Base-by-base conservation (phyloP, 129 eudicot species). In the Ambrosia trifida region DNA sequence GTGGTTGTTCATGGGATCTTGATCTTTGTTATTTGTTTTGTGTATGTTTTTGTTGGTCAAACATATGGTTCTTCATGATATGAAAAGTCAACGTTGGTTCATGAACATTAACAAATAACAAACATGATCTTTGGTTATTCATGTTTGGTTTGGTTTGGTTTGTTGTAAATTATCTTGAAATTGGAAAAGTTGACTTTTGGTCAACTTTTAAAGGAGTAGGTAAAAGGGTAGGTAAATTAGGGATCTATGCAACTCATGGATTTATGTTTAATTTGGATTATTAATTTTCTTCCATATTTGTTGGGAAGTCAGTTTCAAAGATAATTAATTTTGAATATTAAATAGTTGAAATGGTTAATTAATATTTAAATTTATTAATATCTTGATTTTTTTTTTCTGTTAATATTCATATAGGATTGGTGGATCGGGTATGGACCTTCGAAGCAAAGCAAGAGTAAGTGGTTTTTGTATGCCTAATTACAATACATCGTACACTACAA, bases 381-480 rank as follows among this genome's bases (percentile, higher is more conserved):
- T 28, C 3, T 33, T 18, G 0, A 3, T 40, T 54, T 3, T n/a
- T 61, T 3, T 63, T 66, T 24, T 24, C 28, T 12, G 28, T 54
- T 67, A 18, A 43, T 57, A 1, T 67, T 13, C 3, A 11, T 68
- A 41, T 20, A 94, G 98, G 98, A 94, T 94, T 58, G 98, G 96
- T 79, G 98, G 96, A 63, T 79, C 96, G 16, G 98, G 98, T 5
- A 79, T 87, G 86, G 98, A 89, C 52, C 59, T 92, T 11, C 79
- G 98, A 69, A 86, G 98, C 85, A 92, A 92, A 89, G 96, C 98
- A 64, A 89, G 98, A 82, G 98, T 92, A 89, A 78, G 72, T 7
- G 16, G 11, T 36, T 60, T 56, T 13, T 41, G 24, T 31, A 14
- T 51, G 24, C 30, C 64, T 52, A 8, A 12, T 35, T 3, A 40